Conservation (phyloP, 140 eudicot species). For the Cichorium intybus region DNA sequence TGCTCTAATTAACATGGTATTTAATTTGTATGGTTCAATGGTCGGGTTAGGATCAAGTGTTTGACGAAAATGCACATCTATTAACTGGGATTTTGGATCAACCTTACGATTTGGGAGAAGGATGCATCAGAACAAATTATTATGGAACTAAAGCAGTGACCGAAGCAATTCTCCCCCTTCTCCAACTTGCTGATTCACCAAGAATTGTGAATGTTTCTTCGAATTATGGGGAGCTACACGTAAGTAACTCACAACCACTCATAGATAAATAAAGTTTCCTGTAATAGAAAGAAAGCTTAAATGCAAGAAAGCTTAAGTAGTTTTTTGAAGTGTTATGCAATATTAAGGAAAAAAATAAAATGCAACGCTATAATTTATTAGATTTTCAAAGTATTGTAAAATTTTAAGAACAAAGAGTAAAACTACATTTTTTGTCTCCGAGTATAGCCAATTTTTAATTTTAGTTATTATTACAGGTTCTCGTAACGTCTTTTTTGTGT, state of each 20-base stretch:
- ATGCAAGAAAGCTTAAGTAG: too few relatives aligned
- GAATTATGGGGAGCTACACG: constrained; percentile 32
- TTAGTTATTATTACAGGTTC: too few relatives aligned
- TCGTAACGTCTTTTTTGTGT: too few relatives aligned
- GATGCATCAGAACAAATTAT: constrained; percentile 41
- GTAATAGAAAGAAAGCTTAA: too few relatives aligned
- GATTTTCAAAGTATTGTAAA: too few relatives aligned
- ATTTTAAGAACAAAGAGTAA: too few relatives aligned
- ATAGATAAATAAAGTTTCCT: background rate
- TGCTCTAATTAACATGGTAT: background rate
- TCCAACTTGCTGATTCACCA: constrained; percentile 39
- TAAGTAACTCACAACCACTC: constrained; percentile 7
- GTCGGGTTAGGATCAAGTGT: constrained; percentile 18
- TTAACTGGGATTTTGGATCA: constrained; percentile 18
- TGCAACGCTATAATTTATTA: too few relatives aligned
- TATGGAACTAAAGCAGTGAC: constrained; percentile 44
- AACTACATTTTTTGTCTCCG: too few relatives aligned
- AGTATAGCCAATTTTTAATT: too few relatives aligned
- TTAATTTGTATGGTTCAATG: background rate
- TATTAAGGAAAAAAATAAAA: too few relatives aligned
- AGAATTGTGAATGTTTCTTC: constrained; percentile 55
- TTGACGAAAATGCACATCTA: constrained; percentile 30
- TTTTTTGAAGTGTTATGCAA: too few relatives aligned
- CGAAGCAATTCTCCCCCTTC: constrained; percentile 44
- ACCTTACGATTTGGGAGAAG: constrained; percentile 37